Evolutionary conservation across 129 eudicot genomes (phyloP), one percentile per base, ranked within the genome.

Genomic region (Chrysanthemum seticuspe): DNA sequence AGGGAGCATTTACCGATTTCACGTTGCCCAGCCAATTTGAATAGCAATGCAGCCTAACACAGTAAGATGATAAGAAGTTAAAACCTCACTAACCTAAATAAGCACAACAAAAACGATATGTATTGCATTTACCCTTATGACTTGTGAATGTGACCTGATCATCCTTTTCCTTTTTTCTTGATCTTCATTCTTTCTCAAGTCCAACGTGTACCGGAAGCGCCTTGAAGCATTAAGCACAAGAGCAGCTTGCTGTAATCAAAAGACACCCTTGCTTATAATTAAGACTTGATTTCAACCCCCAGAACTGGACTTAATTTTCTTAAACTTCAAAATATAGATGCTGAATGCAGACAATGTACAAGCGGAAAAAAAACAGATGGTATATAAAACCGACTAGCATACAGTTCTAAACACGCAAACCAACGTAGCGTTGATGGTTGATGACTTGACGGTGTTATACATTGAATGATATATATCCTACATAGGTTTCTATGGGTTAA

Each of bases 111-210:
- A 2, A 29, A 0, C 48, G 31, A 47, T 52, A 69, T 58, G 23
- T 36, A 67, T 18, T 13, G 2, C 27, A 47, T 73, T 29, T 90
- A 93, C 98, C 82, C 98, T 81, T 80, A 90, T 80, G 78, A 94
- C 98, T 87, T 90, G 98, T 48, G 98, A 91, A 78, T 94, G 98
- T 65, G 97, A 91, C 80, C 98, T 94, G 67, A 94, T 94, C 89
- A 85, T 77, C 78, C 91, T 75, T 40, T 88, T 88, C 78, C 87
- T 77, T 48, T 84, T 84, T 71, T 94, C 92, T 56, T 75, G 83
- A 49, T 88, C 93, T 75, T 88, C 98, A 50, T 81, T 79, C 71
- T 78, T 90, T 74, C 75, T 85, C 79, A 94, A 77, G 82, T 94
- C 98, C 69, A 94, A 74, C 2, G 97, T 90, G 78, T 94, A 94